Evolutionary conservation across 106 monocot genomes (phyloP).

Genomic region (Dendrobium nobile): DNA sequence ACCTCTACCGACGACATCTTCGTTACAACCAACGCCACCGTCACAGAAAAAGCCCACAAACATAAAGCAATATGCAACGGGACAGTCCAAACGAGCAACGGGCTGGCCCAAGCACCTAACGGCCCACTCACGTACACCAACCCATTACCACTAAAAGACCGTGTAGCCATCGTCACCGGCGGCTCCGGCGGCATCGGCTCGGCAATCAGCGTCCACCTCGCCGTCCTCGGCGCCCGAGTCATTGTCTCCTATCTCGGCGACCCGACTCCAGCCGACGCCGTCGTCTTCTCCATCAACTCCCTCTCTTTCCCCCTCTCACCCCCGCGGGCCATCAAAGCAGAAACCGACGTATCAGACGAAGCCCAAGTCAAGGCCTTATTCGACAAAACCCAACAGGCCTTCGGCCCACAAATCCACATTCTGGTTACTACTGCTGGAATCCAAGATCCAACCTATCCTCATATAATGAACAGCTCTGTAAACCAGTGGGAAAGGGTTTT

Average conservation of each 20-base stretch:
- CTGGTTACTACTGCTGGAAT: constrained; percentile 7
- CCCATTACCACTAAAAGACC: constrained; percentile 2
- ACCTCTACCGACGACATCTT: not conserved
- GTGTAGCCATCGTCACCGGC: constrained; percentile 18
- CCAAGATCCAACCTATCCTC: constrained; percentile 14
- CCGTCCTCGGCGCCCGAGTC: constrained; percentile 15
- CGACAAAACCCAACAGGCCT: constrained; percentile 12
- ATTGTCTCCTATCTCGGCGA: constrained; percentile 17
- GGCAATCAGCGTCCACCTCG: constrained; percentile 21
- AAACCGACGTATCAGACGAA: constrained; percentile 13
- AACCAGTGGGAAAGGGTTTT: constrained; percentile 8
- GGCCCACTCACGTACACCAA: too few relatives aligned
- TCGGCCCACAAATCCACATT: constrained; percentile 12
- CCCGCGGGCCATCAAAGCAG: constrained; percentile 10
- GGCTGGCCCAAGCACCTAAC: too few relatives aligned
- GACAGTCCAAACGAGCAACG: too few relatives aligned
- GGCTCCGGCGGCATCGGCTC: constrained; percentile 20
- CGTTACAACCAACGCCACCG: not conserved
- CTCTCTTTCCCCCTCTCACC: not conserved
- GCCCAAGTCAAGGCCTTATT: constrained; percentile 11
- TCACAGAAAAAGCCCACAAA: too few relatives aligned
- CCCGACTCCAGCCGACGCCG: not conserved
- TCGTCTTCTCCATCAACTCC: constrained; percentile 9
- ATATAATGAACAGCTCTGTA: not conserved
- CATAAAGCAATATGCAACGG: too few relatives aligned